phyloP scores from a whole-genome alignment of 164 flowering plant genomes.

The Annona squamosa region DNA sequence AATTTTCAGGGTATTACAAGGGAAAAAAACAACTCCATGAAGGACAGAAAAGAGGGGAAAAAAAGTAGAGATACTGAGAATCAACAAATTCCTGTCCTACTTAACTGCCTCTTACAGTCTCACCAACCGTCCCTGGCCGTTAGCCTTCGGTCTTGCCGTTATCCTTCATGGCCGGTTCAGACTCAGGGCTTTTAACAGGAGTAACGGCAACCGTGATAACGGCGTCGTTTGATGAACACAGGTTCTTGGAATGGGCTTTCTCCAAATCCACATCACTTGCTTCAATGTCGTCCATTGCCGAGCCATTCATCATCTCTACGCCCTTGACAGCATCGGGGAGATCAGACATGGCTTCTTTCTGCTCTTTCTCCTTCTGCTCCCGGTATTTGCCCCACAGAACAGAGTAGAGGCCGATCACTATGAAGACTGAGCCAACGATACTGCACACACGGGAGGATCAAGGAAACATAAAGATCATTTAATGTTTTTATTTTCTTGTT shows the following conservation, averaged over 20 bases:
- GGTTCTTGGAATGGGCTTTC: slow-evolving; percentile 26
- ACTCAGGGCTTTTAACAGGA: slow-evolving; percentile 19
- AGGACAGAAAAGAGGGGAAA: neutral
- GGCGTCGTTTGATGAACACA: slow-evolving; percentile 9
- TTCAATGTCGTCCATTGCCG: slow-evolving; percentile 32
- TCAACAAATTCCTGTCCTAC: slow-evolving; percentile 19
- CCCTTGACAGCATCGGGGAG: slow-evolving; percentile 45
- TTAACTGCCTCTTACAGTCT: neutral
- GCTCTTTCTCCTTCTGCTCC: slow-evolving; percentile 46
- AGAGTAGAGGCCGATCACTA: slow-evolving; percentile 70
- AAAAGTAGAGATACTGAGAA: slow-evolving; percentile 1
- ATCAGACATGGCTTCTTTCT: slow-evolving; percentile 13
- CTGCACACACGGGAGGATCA: slow-evolving; percentile 30
- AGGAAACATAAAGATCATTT: neutral
- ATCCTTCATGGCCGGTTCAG: slow-evolving; percentile 21
- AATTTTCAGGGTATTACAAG: slow-evolving; percentile 5
- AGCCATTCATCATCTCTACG: slow-evolving; percentile 12
- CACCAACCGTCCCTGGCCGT: neutral
- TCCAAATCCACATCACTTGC: slow-evolving; percentile 28
- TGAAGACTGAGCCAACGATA: slow-evolving; percentile 56
- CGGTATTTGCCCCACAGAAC: slow-evolving; percentile 93
- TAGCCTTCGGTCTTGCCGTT: slow-evolving; percentile 6
- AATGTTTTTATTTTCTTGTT: neutral
- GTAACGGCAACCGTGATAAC: slow-evolving; percentile 6
- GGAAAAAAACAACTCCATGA: neutral